These are phyloP conservation scores for Boletus semigastroideus DNA, from an alignment of 1,284 basidiomycete genomes.

Conservation along the genomic window DNA sequence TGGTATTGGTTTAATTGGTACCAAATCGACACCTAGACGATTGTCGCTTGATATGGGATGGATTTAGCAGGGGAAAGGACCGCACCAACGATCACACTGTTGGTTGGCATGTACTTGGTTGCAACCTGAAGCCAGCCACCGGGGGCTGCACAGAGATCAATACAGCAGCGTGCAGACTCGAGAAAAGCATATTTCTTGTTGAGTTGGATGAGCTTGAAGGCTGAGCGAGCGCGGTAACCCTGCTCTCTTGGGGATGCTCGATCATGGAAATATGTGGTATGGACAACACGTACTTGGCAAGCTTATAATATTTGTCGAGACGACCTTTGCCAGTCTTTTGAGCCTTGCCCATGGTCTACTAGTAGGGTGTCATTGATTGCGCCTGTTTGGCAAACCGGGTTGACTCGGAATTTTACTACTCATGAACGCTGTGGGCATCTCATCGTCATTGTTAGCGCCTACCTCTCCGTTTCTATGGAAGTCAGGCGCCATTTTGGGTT, in stretches of 20 bases:
- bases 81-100: constrained; percentile 91
- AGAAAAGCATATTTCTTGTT: constrained; percentile 98
- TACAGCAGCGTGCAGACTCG: constrained; percentile 89
- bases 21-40: constrained; percentile 83
- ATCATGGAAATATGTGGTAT: constrained; percentile 1
- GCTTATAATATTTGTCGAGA: constrained; percentile 94
- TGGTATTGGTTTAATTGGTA: constrained; percentile 95
- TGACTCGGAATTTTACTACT: too few species aligned
- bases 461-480: constrained; percentile 40
- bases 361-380: constrained; percentile 13
- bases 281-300: constrained; percentile 70
- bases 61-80: constrained; percentile 14
- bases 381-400: too few species aligned
- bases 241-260: constrained; percentile 69
- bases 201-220: constrained; percentile 98
- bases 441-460: constrained; percentile 31
- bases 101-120: constrained; percentile 96
- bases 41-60: constrained; percentile 10
- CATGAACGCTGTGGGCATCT: constrained; percentile 8
- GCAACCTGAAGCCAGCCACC: constrained; percentile 99
- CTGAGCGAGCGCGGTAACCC: constrained; percentile 98
- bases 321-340: constrained; percentile 94
- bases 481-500: constrained; percentile 33
- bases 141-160: constrained; percentile 98
- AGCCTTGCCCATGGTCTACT: constrained; percentile 70